These are phyloP conservation scores for Zymoseptoria passerinii DNA, from an alignment of 2,329 filamentous ascomycete species.

Conservation along the genomic window DNA sequence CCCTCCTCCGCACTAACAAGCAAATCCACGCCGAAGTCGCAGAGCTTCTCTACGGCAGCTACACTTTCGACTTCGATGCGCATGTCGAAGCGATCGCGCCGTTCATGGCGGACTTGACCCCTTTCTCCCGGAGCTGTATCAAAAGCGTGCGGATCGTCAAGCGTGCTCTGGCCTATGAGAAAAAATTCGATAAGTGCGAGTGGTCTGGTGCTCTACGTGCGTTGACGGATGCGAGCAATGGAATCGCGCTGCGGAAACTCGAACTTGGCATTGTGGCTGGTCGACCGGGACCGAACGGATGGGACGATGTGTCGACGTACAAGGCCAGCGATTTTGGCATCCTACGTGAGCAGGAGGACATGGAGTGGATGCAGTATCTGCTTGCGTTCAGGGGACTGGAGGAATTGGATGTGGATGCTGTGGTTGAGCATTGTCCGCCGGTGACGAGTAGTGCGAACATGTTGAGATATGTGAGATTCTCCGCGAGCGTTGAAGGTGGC, in stretches of 20 bases:
- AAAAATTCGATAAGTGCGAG: conserved; percentile 49
- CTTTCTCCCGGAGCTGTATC: conserved; percentile 39
- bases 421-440: conserved; percentile 47
- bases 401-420: conserved; percentile 45
- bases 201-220: conserved; percentile 48
- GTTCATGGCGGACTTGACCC: conserved; percentile 51
- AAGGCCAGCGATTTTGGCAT: conserved; percentile 42
- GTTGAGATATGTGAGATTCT: conserved; percentile 53
- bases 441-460: conserved; percentile 45
- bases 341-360: conserved; percentile 37
- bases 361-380: conserved; percentile 53
- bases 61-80: conserved; percentile 52
- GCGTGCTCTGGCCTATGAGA: conserved; percentile 45
- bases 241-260: conserved; percentile 33
- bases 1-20: conserved; percentile 27
- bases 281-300: conserved; percentile 37
- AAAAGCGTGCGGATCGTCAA: conserved; percentile 48
- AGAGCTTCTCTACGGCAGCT: conserved; percentile 47
- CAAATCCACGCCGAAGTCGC: conserved; percentile 49
- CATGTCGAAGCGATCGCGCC: conserved; percentile 53
- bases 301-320: conserved; percentile 44
- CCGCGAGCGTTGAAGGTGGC: conserved; percentile 49
- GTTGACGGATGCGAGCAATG: conserved; percentile 27
- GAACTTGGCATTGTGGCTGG: conserved; percentile 49
- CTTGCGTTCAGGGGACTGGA: conserved; percentile 43